Conservation (phyloP, 106 monocot species). For the Posidonia australis region DNA sequence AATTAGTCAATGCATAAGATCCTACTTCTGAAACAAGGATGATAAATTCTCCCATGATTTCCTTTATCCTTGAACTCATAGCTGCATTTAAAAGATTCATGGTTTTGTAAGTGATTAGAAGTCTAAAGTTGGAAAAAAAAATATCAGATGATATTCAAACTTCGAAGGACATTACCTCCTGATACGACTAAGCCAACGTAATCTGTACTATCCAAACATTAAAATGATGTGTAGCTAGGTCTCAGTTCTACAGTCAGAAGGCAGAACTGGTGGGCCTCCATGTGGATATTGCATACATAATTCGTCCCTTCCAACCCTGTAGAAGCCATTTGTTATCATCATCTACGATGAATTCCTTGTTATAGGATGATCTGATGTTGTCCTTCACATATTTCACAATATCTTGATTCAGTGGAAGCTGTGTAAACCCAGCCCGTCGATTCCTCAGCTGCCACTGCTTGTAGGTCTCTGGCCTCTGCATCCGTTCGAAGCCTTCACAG, state of each 20-base stretch:
- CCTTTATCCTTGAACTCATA: no score
- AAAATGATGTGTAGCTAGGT: not conserved
- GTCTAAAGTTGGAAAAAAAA: no score
- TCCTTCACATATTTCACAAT: slow-evolving; percentile 12
- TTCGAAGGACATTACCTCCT: no score
- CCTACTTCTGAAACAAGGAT: no score
- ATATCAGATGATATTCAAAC: no score
- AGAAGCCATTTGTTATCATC: slow-evolving; percentile 21
- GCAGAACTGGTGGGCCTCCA: slow-evolving; percentile 9
- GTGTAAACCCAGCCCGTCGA: slow-evolving; percentile 13
- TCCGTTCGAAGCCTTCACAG: slow-evolving; percentile 19
- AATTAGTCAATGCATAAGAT: no score
- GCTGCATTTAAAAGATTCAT: not conserved
- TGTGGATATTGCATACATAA: slow-evolving; percentile 14
- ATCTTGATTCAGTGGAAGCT: slow-evolving; percentile 2
- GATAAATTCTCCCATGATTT: no score
- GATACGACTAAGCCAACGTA: no score
- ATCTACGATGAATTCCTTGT: slow-evolving; percentile 27
- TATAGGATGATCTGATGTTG: slow-evolving; percentile 4
- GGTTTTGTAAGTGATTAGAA: not conserved
- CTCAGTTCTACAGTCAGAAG: not conserved
- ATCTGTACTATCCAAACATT: not conserved
- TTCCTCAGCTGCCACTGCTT: slow-evolving; percentile 26
- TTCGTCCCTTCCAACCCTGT: slow-evolving; percentile 28
- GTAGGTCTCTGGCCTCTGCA: slow-evolving; percentile 25